Base-by-base conservation (phyloP, 176 grass and related monocot genomes). In the Canna indica region DNA sequence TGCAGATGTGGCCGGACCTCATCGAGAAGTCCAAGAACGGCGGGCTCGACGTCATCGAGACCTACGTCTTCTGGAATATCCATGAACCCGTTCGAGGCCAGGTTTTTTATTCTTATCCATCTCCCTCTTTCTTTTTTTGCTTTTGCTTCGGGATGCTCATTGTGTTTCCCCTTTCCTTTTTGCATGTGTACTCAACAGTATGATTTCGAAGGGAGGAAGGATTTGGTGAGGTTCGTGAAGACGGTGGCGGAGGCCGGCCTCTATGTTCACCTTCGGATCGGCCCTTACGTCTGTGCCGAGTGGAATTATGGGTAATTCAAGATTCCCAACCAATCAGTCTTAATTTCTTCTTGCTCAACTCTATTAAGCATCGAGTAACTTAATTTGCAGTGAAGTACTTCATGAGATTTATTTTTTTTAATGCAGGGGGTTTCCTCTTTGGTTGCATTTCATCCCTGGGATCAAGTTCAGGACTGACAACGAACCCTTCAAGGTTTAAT, bases 381-480 rank as follows among this genome's bases (percentile, higher is more conserved):
- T n/a, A n/a, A n/a, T n/a, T n/a, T n/a, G n/a, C n/a, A n/a, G n/a
- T n/a, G n/a, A n/a, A n/a, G n/a, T n/a, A n/a, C n/a, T 61, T 59
- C 3, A 69, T 59, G 8, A n/a, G 48, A 52, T 68, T 56, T 81
- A 5, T 30, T 70, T 47, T 36, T 39, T 64, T 64, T 39, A 25
- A 36, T 47, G 80, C 94, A 99, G 94, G 36, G 94, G 94, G 27
- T 99, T 99, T 76, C 94, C 94, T 62, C 63, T 99, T 57, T 99
- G 94, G 94, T 82, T 99, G 78, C 94, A 99, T 81, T 99, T 90
- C 81, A 83, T 99, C 74, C 86, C 89, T 27, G 94, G 89, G 22
- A 90, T 99, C 86, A 93, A 93, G 80, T 84, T 99, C 61, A 88
- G 94, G 77, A 99, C 89, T 34, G 86, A 93, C 78, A 99, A 99